A percentile compares a stretch with the other conserved stretches of the same genome.
Conservation (phyloP, 257 asterid genomes). For the Ajuga chamaepitys region DNA sequence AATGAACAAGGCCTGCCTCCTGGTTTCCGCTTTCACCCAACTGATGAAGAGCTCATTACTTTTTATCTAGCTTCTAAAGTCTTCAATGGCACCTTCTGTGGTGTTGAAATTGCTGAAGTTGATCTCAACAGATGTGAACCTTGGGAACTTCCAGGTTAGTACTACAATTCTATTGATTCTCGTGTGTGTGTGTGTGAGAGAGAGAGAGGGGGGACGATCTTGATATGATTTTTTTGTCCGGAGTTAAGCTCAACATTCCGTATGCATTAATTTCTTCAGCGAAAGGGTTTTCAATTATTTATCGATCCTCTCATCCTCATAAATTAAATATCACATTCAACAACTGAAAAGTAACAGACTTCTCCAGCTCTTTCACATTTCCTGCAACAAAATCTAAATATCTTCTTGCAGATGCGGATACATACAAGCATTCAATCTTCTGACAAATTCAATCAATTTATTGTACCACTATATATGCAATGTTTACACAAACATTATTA, state of each 20-base stretch:
- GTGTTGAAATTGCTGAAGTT: slow-evolving; percentile 53
- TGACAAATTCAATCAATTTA: neutral
- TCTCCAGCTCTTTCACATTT: slow-evolving; percentile 2
- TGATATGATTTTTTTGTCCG: neutral
- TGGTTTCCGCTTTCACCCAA: slow-evolving; percentile 78
- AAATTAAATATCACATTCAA: neutral
- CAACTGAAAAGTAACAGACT: slow-evolving; percentile 6
- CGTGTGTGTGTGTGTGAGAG: slow-evolving; percentile 12
- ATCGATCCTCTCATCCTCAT: neutral
- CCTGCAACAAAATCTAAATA: neutral
- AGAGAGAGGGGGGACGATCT: no score
- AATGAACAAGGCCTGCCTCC: slow-evolving; percentile 59
- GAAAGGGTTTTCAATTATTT: neutral
- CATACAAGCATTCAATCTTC: neutral
- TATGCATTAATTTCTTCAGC: no score
- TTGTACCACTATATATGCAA: neutral
- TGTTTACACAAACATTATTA: no score
- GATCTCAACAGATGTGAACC: slow-evolving; percentile 87
- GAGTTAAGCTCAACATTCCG: no score
- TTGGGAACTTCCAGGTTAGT: slow-evolving; percentile 95
- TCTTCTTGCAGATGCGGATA: neutral
- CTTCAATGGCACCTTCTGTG: slow-evolving; percentile 37
- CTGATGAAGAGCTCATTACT: slow-evolving; percentile 81
- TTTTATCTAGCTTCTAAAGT: slow-evolving; percentile 74
- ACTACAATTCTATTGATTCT: no score